Conservation (phyloP, 1,139 yeast species). For the Saccharomyces pastorianus region DNA sequence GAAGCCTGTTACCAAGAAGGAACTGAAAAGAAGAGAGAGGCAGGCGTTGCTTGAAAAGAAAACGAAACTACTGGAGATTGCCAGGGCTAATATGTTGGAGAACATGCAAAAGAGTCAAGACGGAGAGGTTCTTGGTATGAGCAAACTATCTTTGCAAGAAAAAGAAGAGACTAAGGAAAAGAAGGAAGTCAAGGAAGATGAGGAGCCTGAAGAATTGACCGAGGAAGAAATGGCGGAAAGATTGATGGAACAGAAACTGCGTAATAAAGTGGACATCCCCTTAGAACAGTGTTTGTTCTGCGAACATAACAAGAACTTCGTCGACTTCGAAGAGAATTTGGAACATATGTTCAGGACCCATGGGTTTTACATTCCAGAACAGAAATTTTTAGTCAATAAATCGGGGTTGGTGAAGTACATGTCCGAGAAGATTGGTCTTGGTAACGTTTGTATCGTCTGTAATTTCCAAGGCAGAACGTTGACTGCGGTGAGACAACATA, state of each 20-base stretch:
- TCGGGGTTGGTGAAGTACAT: slow-evolving; percentile 70
- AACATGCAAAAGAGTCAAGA: slow-evolving; percentile 15
- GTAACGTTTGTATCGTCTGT: slow-evolving; percentile 83
- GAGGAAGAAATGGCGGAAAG: slow-evolving; percentile 46
- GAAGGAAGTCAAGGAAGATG: slow-evolving; percentile 5
- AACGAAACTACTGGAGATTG: slow-evolving; percentile 54
- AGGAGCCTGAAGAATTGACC: slow-evolving; percentile 22
- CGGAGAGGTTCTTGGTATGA: slow-evolving; percentile 2
- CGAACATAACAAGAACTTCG: slow-evolving; percentile 39
- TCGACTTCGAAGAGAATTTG: slow-evolving; percentile 51
- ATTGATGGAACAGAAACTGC: slow-evolving; percentile 48
- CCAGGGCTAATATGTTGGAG: slow-evolving; percentile 46
- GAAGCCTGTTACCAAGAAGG: slow-evolving; percentile 51
- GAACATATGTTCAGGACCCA: slow-evolving; percentile 69
- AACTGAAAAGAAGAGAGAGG: slow-evolving; percentile 53
- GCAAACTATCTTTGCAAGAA: slow-evolving; percentile 2
- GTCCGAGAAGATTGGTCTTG: slow-evolving; percentile 87
- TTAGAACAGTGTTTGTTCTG: slow-evolving; percentile 75
- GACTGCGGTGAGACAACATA: slow-evolving; percentile 88
- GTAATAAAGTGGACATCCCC: slow-evolving; percentile 61
- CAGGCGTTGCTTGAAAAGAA: slow-evolving; percentile 51
- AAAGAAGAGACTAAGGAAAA: slow-evolving; percentile 8
- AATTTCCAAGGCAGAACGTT: slow-evolving; percentile 76
- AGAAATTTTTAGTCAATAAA: slow-evolving; percentile 56
- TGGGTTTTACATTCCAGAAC: slow-evolving; percentile 85